These are phyloP conservation scores for Paradendryphiella salina DNA, from an alignment of 2,329 filamentous ascomycete genomes.

Conservation along the genomic window DNA sequence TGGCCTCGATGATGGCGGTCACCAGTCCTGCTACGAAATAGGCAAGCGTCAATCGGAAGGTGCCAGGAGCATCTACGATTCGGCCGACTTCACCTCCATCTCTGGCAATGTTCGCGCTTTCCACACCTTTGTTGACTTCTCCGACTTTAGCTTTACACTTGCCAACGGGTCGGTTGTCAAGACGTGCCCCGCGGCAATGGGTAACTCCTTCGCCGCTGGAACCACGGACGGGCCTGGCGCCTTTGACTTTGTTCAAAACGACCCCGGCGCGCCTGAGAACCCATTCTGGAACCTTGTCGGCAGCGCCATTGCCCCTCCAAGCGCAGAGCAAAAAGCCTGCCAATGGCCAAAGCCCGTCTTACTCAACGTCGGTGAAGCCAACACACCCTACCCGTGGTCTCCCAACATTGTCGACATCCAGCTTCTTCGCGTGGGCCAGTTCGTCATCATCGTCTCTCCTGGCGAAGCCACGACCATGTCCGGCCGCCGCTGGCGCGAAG, in stretches of 20 bases:
- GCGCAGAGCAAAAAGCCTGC: constrained; percentile 70
- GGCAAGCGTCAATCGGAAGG: constrained; percentile 71
- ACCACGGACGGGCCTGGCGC: constrained; percentile 89
- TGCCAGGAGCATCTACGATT: constrained; percentile 62
- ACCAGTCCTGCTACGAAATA: constrained; percentile 75
- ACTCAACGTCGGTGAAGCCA: constrained; percentile 83
- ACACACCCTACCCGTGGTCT: constrained; percentile 79
- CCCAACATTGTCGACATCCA: constrained; percentile 93
- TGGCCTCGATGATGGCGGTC: constrained; percentile 63
- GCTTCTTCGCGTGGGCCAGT: constrained; percentile 77
- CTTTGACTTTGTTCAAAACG: constrained; percentile 92
- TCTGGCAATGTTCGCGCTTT: constrained; percentile 72
- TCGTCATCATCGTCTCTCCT: constrained; percentile 81
- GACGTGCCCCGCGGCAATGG: constrained; percentile 85
- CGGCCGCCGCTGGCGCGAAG: constrained; percentile 78
- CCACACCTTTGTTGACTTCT: constrained; percentile 84
- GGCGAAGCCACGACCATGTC: constrained; percentile 94
- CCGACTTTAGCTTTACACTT: constrained; percentile 71
- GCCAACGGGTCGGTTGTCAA: constrained; percentile 70
- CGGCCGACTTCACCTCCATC: constrained; percentile 56
- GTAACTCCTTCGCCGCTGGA: constrained; percentile 90
- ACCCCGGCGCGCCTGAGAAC: constrained; percentile 72
- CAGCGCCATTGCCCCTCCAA: constrained; percentile 70
- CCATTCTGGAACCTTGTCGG: constrained; percentile 81
- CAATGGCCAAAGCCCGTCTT: constrained; percentile 83